Conservation (phyloP, 768 basidiomycete species). For the Exsudoporus frostii region DNA sequence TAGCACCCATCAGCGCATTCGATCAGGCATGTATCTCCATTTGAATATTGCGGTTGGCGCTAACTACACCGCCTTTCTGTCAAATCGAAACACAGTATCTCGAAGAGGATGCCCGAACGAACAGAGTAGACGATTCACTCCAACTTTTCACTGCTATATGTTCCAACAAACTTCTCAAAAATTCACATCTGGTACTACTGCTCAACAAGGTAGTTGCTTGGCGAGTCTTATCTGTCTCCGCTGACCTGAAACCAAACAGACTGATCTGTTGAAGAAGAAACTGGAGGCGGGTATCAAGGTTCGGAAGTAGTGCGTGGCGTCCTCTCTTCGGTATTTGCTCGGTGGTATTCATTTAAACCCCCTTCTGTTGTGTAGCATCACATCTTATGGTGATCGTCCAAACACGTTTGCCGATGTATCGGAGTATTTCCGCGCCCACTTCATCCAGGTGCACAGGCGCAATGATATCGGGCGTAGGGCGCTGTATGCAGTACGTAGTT, state of each 20-base stretch:
- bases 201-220: conserved; percentile 63
- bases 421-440: conserved; percentile 83
- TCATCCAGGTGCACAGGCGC: conserved; percentile 68
- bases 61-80: conserved; percentile 11
- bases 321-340: background rate
- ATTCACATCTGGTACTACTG: conserved; percentile 70
- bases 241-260: conserved; percentile 38
- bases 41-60: background rate
- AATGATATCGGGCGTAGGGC: conserved; percentile 58
- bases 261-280: conserved; percentile 71
- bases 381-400: conserved; percentile 69
- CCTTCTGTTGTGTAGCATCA: conserved; percentile 48
- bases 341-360: background rate
- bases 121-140: conserved; percentile 78
- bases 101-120: conserved; percentile 76
- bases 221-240: conserved; percentile 2
- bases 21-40: conserved; percentile 59
- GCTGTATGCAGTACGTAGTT: conserved; percentile 58
- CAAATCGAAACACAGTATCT: conserved; percentile 53
- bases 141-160: conserved; percentile 76
- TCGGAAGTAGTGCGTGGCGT: conserved; percentile 65
- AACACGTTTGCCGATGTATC: conserved; percentile 71
- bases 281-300: conserved; percentile 64
- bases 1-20: conserved; percentile 84
- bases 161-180: conserved; percentile 68